These are phyloP conservation scores for Hapsidospora chrysogenum DNA, from an alignment of 495 filamentous ascomycete genomes.

Conservation along the genomic window DNA sequence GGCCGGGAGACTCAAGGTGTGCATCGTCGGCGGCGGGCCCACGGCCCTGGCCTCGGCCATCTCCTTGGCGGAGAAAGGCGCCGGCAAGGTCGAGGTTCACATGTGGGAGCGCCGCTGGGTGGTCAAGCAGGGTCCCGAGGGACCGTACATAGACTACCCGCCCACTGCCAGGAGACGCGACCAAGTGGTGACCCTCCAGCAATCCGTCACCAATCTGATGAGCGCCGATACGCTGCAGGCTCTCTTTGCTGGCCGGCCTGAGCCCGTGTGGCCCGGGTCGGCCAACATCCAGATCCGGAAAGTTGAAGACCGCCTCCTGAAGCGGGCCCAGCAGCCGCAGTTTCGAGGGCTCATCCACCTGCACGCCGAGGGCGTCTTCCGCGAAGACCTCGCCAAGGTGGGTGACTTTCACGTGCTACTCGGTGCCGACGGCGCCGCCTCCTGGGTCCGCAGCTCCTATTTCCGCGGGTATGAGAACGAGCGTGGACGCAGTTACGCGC, in stretches of 20 bases:
- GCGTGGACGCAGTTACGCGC: conserved; percentile 17
- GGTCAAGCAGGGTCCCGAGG: conserved; percentile 1
- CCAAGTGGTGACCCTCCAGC: conserved; percentile 18
- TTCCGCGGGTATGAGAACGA: conserved; percentile 23
- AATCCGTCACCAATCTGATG: conserved; percentile 15
- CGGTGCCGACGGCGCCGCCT: conserved; percentile 20
- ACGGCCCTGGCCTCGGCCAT: conserved; percentile 19
- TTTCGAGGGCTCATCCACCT: conserved; percentile 17
- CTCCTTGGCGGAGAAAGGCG: conserved; percentile 18
- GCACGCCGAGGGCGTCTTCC: conserved; percentile 15
- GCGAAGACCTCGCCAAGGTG: conserved; percentile 15
- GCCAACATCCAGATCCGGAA: conserved; percentile 23
- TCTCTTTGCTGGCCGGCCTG: conserved; percentile 13
- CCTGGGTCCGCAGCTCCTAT: conserved; percentile 16
- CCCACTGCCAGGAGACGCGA: conserved; percentile 11
- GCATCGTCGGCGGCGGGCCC: conserved; percentile 18
- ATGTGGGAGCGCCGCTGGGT: conserved; percentile 18
- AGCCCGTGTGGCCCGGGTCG: conserved; percentile 17
- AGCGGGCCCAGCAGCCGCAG: conserved; percentile 14
- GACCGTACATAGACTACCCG: conserved; percentile 9
- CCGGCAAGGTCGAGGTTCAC: conserved; percentile 14
- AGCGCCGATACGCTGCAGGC: conserved; percentile 10
- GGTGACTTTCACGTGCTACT: conserved; percentile 21
- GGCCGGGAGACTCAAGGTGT: conserved; percentile 13
- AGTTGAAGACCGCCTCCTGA: conserved; percentile 20